Conservation (phyloP, 345 rosid genomes). For the Eucalyptus marginata region DNA sequence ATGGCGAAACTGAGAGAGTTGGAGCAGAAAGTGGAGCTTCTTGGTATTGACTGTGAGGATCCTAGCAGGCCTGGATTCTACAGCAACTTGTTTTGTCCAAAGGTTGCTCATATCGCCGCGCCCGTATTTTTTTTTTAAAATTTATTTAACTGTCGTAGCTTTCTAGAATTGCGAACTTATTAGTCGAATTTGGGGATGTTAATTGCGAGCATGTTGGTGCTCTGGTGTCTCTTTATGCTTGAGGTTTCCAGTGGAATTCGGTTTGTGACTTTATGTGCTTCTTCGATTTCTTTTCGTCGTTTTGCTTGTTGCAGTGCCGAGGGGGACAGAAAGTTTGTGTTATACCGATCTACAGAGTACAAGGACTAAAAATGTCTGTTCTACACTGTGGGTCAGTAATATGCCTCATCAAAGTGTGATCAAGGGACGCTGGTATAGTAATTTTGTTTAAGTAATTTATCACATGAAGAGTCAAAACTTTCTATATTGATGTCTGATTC, state of each 20-base stretch:
- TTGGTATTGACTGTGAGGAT: conserved; percentile 13
- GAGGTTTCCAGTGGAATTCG: too few species aligned
- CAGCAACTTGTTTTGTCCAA: conserved; percentile 20
- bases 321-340: not conserved
- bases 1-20: not conserved
- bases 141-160: too few species aligned
- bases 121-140: too few species aligned
- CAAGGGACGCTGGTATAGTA: not conserved
- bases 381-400: not conserved
- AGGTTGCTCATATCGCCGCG: not conserved
- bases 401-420: not conserved
- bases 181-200: too few species aligned
- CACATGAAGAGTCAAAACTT: not conserved
- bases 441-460: not conserved
- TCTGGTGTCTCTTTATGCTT: too few species aligned
- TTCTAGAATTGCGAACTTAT: too few species aligned
- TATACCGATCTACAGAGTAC: not conserved
- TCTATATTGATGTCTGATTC: not conserved
- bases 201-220: too few species aligned
- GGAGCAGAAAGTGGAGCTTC: conserved; percentile 12
- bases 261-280: too few species aligned
- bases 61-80: conserved; percentile 17
- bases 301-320: too few species aligned
- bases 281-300: too few species aligned
- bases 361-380: not conserved